These are phyloP conservation scores for Friedmanniomyces simplex DNA, from an alignment of 495 filamentous ascomycete species.

Conservation along the genomic window DNA sequence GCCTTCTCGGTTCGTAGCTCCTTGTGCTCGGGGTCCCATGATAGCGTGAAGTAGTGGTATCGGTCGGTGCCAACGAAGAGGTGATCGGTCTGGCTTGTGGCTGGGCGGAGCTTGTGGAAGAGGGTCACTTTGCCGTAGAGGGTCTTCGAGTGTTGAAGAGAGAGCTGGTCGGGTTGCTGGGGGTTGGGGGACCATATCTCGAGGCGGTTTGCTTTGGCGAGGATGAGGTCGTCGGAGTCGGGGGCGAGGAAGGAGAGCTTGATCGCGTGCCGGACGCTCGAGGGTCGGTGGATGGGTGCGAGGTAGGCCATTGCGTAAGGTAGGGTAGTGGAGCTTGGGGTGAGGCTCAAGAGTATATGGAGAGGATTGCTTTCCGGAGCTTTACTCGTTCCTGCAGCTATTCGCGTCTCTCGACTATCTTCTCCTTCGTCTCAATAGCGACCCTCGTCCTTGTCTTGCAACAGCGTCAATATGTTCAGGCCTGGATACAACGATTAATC, in stretches of 20 bases:
- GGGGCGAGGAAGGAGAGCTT: slow-evolving; percentile 62
- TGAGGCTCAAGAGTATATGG: background rate
- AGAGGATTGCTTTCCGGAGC: too few relatives aligned
- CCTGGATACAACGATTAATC: background rate
- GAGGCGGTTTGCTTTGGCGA: slow-evolving; percentile 84
- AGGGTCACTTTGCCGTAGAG: slow-evolving; percentile 80
- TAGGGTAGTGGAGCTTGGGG: background rate
- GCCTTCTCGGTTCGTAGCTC: slow-evolving; percentile 57
- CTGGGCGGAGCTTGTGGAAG: slow-evolving; percentile 69
- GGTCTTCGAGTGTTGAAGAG: slow-evolving; percentile 49
- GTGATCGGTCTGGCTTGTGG: slow-evolving; percentile 63
- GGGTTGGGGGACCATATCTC: slow-evolving; percentile 57
- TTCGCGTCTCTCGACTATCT: too few relatives aligned
- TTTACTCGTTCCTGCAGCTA: too few relatives aligned
- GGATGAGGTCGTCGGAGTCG: slow-evolving; percentile 69
- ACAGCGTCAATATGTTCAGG: too few relatives aligned
- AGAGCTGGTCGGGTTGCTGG: slow-evolving; percentile 48
- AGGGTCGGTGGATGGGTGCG: slow-evolving; percentile 85
- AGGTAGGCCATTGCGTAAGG: slow-evolving; percentile 82
- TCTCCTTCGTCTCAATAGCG: too few relatives aligned
- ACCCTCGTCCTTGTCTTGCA: too few relatives aligned
- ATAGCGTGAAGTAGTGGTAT: slow-evolving; percentile 78
- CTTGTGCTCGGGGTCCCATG: slow-evolving; percentile 59
- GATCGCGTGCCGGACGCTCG: slow-evolving; percentile 78
- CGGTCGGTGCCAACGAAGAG: slow-evolving; percentile 89